A percentile compares a stretch with the other conserved stretches of the same genome.
Conservation (phyloP, 257 asterid species). For the Buddleja alternifolia region DNA sequence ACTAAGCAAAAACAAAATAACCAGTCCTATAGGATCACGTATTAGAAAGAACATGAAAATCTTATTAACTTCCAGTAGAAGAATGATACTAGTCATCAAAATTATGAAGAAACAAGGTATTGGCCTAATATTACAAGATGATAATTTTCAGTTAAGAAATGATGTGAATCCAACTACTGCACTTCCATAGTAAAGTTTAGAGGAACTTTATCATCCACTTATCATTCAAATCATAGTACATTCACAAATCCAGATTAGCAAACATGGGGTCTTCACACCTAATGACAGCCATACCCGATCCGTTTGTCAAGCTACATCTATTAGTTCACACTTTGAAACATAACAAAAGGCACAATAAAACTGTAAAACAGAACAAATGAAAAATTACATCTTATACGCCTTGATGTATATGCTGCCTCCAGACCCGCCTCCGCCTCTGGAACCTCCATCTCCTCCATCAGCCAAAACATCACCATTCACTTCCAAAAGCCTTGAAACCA, state of each 20-base stretch:
- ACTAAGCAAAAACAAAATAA: slow-evolving; percentile 5
- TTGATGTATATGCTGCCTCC: slow-evolving; percentile 93
- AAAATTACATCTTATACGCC: slow-evolving; percentile 76
- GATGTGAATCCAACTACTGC: background rate
- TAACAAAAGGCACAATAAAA: slow-evolving; percentile 16
- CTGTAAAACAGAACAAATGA: slow-evolving; percentile 33
- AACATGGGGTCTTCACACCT: slow-evolving; percentile 17
- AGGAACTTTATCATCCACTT: background rate
- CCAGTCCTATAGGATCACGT: slow-evolving; percentile 14
- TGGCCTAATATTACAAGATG: slow-evolving; percentile 4
- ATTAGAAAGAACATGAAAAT: slow-evolving; percentile 1
- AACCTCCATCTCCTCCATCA: slow-evolving; percentile 91
- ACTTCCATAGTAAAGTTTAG: background rate
- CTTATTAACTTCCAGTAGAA: background rate
- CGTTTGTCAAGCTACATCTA: background rate
- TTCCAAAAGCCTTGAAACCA: slow-evolving; percentile 58
- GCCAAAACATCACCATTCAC: slow-evolving; percentile 87
- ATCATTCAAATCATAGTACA: slow-evolving; percentile 21
- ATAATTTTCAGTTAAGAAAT: background rate
- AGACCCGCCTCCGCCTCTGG: slow-evolving; percentile 96
- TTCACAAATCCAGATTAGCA: slow-evolving; percentile 16
- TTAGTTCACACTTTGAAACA: slow-evolving; percentile 1
- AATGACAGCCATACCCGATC: slow-evolving; percentile 19
- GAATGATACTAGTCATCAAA: background rate
- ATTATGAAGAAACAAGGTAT: slow-evolving; percentile 1